phyloP scores from a whole-genome alignment of 1,284 basidiomycete species.

The Porogramme epimiltina region DNA sequence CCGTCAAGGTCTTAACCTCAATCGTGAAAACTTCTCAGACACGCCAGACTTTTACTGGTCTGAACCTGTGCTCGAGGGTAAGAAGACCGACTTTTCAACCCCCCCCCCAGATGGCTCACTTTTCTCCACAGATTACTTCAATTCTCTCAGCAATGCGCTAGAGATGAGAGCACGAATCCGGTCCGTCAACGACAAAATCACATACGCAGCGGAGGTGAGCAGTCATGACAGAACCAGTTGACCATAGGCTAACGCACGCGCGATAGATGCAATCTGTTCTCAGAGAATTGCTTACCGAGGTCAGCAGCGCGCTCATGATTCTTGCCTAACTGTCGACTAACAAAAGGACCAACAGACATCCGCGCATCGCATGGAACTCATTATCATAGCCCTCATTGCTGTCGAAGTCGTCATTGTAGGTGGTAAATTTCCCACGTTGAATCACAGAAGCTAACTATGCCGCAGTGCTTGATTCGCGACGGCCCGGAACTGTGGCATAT shows the following conservation, averaged over 20 bases:
- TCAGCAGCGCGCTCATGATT: constrained; percentile 29
- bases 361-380: constrained; percentile 86
- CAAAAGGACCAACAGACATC: constrained; percentile 72
- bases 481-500: constrained; percentile 67
- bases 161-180: constrained; percentile 82
- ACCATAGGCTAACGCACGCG: no score
- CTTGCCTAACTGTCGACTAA: background rate
- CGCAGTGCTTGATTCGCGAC: constrained; percentile 60
- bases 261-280: constrained; percentile 74
- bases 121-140: constrained; percentile 71
- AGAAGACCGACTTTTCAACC: constrained; percentile 17
- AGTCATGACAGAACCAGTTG: no score
- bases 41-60: constrained; percentile 92
- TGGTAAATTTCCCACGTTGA: constrained; percentile 13
- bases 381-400: constrained; percentile 88
- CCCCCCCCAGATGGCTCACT: background rate
- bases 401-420: constrained; percentile 88
- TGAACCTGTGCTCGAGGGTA: constrained; percentile 85
- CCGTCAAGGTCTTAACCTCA: constrained; percentile 85
- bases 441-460: background rate
- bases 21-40: constrained; percentile 86
- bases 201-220: constrained; percentile 84
- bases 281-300: constrained; percentile 79
- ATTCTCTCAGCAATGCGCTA: constrained; percentile 77
- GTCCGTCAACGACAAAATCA: constrained; percentile 89